phyloP scores from a whole-genome alignment of 1,284 basidiomycete species.

The Malassezia sympodialis region DNA sequence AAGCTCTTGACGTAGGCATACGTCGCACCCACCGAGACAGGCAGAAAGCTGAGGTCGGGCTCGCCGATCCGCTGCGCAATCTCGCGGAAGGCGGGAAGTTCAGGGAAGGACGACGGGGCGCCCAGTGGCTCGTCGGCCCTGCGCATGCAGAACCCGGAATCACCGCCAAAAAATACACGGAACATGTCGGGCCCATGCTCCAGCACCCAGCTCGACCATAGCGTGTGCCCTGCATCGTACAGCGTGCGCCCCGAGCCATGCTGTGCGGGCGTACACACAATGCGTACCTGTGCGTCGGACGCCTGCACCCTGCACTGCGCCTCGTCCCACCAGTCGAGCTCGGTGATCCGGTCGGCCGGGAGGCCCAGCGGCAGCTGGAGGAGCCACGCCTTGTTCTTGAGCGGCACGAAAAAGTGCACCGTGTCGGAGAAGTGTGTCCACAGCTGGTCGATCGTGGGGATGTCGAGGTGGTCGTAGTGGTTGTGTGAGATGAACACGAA shows the following conservation, averaged over 20 bases:
- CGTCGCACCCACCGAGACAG: slow-evolving; percentile 43
- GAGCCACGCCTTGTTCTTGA: slow-evolving; percentile 42
- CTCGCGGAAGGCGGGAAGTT: slow-evolving; percentile 38
- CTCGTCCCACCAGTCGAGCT: slow-evolving; percentile 46
- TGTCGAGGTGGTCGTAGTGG: slow-evolving; percentile 46
- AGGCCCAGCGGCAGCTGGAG: slow-evolving; percentile 19
- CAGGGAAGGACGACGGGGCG: slow-evolving; percentile 20
- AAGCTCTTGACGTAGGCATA: slow-evolving; percentile 37
- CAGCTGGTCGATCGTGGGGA: slow-evolving; percentile 27
- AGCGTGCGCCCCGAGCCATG: slow-evolving; percentile 39
- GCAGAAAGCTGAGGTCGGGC: slow-evolving; percentile 33
- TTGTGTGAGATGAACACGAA: slow-evolving; percentile 43
- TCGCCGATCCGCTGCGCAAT: slow-evolving; percentile 25
- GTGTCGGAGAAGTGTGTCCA: slow-evolving; percentile 25
- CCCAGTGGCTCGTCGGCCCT: slow-evolving; percentile 8
- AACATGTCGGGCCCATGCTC: slow-evolving; percentile 22
- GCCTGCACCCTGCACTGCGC: slow-evolving; percentile 8
- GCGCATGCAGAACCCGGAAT: slow-evolving; percentile 42
- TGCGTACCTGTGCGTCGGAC: neutral
- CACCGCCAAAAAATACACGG: slow-evolving; percentile 39
- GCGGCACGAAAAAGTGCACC: slow-evolving; percentile 36
- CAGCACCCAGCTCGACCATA: slow-evolving; percentile 41
- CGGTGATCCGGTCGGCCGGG: slow-evolving; percentile 25
- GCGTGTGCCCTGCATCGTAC: slow-evolving; percentile 25
- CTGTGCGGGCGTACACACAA: slow-evolving; percentile 43